These are phyloP conservation scores for Apiotrichum brassicae DNA, from an alignment of 1,284 basidiomycete species.

Conservation along the genomic window DNA sequence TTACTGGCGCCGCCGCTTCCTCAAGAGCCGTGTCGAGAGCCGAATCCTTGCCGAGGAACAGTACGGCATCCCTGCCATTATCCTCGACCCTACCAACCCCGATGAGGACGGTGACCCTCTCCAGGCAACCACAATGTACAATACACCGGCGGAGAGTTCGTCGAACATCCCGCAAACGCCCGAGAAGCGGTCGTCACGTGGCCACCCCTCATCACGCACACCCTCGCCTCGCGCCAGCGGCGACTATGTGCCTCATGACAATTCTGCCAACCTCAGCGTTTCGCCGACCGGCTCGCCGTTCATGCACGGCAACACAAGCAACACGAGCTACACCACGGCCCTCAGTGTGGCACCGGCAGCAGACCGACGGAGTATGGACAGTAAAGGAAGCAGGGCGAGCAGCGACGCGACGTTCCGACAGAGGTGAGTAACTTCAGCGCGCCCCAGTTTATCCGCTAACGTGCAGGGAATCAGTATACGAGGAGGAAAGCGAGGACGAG, in stretches of 20 bases:
- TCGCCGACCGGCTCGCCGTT: not conserved
- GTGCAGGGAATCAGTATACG: slow-evolving; percentile 7
- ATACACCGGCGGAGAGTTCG: not conserved
- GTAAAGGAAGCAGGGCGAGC: not conserved
- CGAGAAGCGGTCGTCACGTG: no score
- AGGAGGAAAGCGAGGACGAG: slow-evolving; percentile 15
- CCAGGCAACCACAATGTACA: slow-evolving; percentile 11
- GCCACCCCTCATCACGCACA: not conserved
- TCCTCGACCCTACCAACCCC: slow-evolving; percentile 35
- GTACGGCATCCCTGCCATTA: slow-evolving; percentile 43
- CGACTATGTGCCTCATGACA: not conserved
- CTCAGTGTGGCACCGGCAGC: not conserved
- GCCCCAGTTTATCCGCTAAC: not conserved
- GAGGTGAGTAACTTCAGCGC: not conserved
- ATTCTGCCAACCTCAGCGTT: not conserved
- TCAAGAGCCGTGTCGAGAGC: slow-evolving; percentile 34
- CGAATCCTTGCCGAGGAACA: slow-evolving; percentile 21
- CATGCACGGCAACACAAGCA: not conserved
- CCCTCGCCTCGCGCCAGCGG: not conserved
- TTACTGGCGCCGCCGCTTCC: slow-evolving; percentile 63
- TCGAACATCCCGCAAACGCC: not conserved
- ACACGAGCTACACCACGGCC: not conserved
- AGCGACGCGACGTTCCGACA: not conserved
- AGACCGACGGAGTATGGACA: not conserved
- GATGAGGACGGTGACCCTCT: slow-evolving; percentile 16